Percentiles rank a stretch among this genome's conserved stretches.
These are phyloP conservation scores for Colletotrichum lindemuthianum DNA, from an alignment of 2,329 filamentous ascomycete genomes.

Conservation along the genomic window DNA sequence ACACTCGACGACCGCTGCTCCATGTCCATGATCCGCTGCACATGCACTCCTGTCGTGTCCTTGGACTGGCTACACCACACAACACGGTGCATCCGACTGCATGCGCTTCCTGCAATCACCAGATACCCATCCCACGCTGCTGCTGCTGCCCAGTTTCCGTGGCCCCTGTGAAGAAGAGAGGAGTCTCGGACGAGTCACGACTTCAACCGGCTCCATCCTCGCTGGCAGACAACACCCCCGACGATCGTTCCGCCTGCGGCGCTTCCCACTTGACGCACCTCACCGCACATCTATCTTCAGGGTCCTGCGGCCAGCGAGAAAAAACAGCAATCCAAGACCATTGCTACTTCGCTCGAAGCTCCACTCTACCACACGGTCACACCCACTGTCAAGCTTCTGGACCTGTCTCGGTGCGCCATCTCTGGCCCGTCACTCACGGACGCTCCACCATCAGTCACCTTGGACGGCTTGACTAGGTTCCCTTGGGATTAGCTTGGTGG, in stretches of 20 bases:
- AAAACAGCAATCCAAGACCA: neutral
- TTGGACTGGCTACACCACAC: conserved; percentile 43
- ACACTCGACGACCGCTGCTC: conserved; percentile 30
- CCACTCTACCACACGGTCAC: conserved; percentile 34
- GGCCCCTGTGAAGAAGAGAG: conserved; percentile 26
- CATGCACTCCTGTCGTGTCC: conserved; percentile 49
- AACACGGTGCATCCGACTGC: conserved; percentile 31
- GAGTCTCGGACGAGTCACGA: conserved; percentile 20
- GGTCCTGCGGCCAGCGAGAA: conserved; percentile 24
- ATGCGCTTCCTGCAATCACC: conserved; percentile 32
- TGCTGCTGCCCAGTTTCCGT: conserved; percentile 15
- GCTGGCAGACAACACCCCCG: neutral
- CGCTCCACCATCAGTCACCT: conserved; percentile 30
- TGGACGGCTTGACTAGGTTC: conserved; percentile 29
- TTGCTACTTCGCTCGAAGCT: conserved; percentile 11
- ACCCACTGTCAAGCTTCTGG: conserved; percentile 34
- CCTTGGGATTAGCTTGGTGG: conserved; percentile 32
- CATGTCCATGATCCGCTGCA: conserved; percentile 43
- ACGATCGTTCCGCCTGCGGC: conserved; percentile 22
- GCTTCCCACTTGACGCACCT: conserved; percentile 30
- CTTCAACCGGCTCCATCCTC: conserved; percentile 23
- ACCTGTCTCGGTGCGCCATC: conserved; percentile 28
- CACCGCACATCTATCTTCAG: conserved; percentile 36
- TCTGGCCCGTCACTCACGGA: conserved; percentile 31
- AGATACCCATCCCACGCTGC: conserved; percentile 15